Percentiles rank a stretch among this genome's conserved stretches.
Conservation (phyloP, 164 flowering plant genomes). For the Dillenia suffruticosa region DNA sequence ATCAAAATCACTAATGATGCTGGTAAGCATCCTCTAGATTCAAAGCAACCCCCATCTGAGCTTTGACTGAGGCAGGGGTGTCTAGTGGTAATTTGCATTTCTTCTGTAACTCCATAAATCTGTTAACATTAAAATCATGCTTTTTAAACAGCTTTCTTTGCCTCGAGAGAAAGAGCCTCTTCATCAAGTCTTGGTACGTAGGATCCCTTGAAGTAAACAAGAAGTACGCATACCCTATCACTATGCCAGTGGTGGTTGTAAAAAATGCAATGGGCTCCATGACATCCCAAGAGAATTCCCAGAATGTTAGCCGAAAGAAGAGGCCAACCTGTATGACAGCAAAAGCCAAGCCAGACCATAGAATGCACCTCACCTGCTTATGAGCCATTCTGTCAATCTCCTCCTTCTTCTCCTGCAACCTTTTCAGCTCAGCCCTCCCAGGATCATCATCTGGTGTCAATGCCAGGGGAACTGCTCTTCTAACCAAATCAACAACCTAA, state of each 20-base stretch:
- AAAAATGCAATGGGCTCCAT: conserved; percentile 94
- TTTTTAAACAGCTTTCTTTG: conserved; percentile 69
- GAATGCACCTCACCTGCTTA: conserved; percentile 65
- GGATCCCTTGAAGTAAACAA: conserved; percentile 82
- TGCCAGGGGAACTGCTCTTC: conserved; percentile 75
- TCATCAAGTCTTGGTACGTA: conserved; percentile 76
- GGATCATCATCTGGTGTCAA: conserved; percentile 72
- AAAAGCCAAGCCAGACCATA: conserved; percentile 71
- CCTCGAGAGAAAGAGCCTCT: conserved; percentile 70
- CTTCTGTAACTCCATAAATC: conserved; percentile 56
- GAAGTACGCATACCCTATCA: conserved; percentile 81
- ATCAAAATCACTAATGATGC: too few relatives aligned
- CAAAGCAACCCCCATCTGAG: conserved; percentile 20
- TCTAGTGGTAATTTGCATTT: conserved; percentile 50
- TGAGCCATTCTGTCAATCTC: conserved; percentile 74
- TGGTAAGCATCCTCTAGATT: conserved; percentile 37
- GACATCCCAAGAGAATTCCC: conserved; percentile 98
- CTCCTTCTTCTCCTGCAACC: conserved; percentile 59
- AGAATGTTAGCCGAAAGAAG: conserved; percentile 82
- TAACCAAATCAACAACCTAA: conserved; percentile 75
- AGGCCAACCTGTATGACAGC: conserved; percentile 66
- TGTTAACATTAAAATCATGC: conserved; percentile 49
- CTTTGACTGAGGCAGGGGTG: conserved; percentile 13
- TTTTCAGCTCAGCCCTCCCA: conserved; percentile 52
- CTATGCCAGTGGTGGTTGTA: conserved; percentile 57